Percentiles rank a stretch among this genome's conserved stretches.
These are phyloP conservation scores for Eragrostis curvula DNA, from an alignment of 176 grass and related monocot species.

Conservation along the genomic window DNA sequence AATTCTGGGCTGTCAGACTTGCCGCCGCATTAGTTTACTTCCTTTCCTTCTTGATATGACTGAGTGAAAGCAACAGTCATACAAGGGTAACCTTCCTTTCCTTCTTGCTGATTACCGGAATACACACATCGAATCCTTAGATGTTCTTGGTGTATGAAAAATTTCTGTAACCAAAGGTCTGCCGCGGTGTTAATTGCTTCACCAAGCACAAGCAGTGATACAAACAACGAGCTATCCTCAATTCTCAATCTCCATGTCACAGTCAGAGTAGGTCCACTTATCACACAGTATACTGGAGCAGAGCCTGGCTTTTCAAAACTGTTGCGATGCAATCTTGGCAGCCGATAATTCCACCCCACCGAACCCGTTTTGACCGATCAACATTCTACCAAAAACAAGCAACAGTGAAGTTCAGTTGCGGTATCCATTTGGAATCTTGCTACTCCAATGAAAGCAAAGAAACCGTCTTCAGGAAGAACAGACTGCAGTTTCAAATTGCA, in stretches of 20 bases:
- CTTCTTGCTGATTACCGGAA: constrained; percentile 5
- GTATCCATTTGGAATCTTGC: constrained; percentile 29
- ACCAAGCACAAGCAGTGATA: constrained; percentile 3
- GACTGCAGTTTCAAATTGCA: not conserved
- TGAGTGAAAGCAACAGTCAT: constrained; percentile 13
- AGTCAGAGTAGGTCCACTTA: constrained; percentile 26
- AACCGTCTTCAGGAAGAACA: not conserved
- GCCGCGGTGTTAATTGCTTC: constrained; percentile 9
- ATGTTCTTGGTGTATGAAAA: not conserved
- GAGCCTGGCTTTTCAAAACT: not conserved
- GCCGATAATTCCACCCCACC: constrained; percentile 2
- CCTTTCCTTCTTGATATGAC: not conserved
- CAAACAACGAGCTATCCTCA: not conserved
- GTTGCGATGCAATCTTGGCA: not conserved
- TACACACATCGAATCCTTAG: not conserved
- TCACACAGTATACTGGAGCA: constrained; percentile 27
- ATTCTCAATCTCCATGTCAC: not conserved
- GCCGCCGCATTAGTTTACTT: constrained; percentile 17
- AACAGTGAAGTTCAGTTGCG: not conserved
- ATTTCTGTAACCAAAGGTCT: not conserved
- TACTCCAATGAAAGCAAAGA: not conserved
- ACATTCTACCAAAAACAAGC: not conserved
- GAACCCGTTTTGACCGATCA: constrained; percentile 5
- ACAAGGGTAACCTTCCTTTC: no score
- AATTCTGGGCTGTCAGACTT: not conserved